These are phyloP conservation scores for Tetrastigma voinierianum DNA, from an alignment of 164 flowering plant genomes.

Conservation along the genomic window DNA sequence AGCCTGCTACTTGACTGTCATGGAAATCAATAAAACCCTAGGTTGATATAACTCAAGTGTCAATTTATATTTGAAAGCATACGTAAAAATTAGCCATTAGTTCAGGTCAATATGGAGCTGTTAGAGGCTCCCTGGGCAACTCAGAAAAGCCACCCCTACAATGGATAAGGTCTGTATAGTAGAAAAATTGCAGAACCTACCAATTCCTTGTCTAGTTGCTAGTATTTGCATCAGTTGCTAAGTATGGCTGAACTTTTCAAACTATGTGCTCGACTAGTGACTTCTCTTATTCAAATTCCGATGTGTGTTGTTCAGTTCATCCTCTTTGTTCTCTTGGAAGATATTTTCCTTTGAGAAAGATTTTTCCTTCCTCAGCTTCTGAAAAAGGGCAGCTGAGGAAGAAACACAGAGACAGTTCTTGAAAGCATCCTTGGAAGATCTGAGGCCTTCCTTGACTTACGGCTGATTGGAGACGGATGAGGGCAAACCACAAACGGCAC, in stretches of 20 bases:
- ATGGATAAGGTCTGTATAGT: not conserved
- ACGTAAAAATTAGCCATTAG: too few relatives aligned
- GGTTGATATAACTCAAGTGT: too few relatives aligned
- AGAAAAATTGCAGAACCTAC: constrained; percentile 35
- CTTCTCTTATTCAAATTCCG: constrained; percentile 38
- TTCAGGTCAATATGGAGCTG: too few relatives aligned
- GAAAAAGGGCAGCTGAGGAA: too few relatives aligned
- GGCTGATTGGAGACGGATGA: constrained; percentile 20
- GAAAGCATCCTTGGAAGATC: constrained; percentile 75
- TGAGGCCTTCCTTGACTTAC: constrained; percentile 33
- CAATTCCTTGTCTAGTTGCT: constrained; percentile 32
- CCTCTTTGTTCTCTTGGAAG: constrained; percentile 28
- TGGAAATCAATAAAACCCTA: too few relatives aligned
- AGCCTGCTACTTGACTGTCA: too few relatives aligned
- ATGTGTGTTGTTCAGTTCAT: constrained; percentile 21
- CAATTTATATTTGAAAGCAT: too few relatives aligned
- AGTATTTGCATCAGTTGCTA: constrained; percentile 30
- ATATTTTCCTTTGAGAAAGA: too few relatives aligned
- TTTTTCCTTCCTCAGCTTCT: too few relatives aligned
- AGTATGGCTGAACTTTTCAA: constrained; percentile 25
- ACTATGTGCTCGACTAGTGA: constrained; percentile 65
- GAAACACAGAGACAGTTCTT: constrained; percentile 93
- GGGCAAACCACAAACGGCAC: constrained; percentile 93
- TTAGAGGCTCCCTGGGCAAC: too few relatives aligned
- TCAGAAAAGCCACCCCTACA: not conserved